Evolutionary conservation across 1,284 basidiomycete species (phyloP), one percentile per base, ranked within the genome.

Genomic region (Lentinus polychrous): DNA sequence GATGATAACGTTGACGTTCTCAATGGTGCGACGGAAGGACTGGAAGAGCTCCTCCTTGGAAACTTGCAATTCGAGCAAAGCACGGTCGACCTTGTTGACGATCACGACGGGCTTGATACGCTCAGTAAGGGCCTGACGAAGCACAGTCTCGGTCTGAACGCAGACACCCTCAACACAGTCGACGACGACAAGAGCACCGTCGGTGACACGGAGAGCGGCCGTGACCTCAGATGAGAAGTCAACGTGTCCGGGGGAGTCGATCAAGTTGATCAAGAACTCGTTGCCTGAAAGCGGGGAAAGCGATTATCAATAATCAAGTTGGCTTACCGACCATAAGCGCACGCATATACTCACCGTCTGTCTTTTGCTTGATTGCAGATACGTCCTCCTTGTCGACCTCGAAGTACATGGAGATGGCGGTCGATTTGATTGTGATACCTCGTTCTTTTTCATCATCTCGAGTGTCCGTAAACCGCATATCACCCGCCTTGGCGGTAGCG

Each of bases 21-120:
- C 95, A 67, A 99, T 87, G 56, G 96, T 99, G 69, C 96, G 92
- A 62, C 80, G 82, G 88, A 99, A 99, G 48, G 92, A 92, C 74
- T 98, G 96, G 81, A 87, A 99, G 51, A 99, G 87, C 61, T 91
- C 86, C 72, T 99, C 96, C 78, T 99, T 98, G 68, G 81, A 77
- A 58, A 98, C 91, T 74, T 99, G 96, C 53, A 99, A 85, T 75
- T 99, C 96, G 63, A 99, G 91, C 48, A 99, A 84, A 52, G 96
- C 96, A 70, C 96, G 95, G 75, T 99, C 96, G 66, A 99, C 94
- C 82, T 99, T 99, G 87, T 99, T 99, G 77, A 99, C 94, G 75
- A 97, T 86, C 64, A 98, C 86, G 65, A 99, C 95, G 61, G 96
- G 96, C 79, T 97, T 99, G 79, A 99, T 98, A 73, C 96, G 94